Conservation (phyloP, 2,329 filamentous ascomycete species). For the Paecilomyces variotii region DNA sequence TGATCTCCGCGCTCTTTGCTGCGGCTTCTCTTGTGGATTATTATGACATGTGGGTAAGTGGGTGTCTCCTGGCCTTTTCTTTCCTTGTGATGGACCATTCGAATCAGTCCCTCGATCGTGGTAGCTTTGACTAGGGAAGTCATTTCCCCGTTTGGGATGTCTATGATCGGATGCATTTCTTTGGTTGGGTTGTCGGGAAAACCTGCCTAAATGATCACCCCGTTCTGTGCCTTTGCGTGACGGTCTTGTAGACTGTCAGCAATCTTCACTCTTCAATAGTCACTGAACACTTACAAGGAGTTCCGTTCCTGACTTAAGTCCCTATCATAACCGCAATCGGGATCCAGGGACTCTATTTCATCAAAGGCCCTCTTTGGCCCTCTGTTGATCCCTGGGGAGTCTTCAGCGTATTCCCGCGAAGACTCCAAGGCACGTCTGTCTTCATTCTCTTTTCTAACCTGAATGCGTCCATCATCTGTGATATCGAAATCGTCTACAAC, state of each 20-base stretch:
- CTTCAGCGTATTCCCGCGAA: neutral
- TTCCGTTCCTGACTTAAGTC: neutral
- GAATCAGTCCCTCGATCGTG: neutral
- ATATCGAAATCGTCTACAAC: too few species aligned
- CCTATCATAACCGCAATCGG: neutral
- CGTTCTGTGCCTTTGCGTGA: neutral
- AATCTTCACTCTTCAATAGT: neutral
- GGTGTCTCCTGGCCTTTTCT: neutral
- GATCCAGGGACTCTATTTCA: neutral
- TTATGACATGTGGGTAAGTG: neutral
- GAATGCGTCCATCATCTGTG: neutral
- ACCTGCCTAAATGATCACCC: neutral
- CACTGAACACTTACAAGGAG: neutral
- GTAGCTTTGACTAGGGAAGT: neutral
- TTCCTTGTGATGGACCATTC: neutral
- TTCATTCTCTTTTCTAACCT: neutral
- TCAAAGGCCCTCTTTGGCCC: neutral
- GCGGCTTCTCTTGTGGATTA: neutral
- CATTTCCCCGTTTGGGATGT: neutral
- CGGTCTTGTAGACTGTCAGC: neutral
- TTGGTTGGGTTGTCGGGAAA: neutral
- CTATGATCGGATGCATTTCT: neutral
- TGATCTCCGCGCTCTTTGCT: neutral
- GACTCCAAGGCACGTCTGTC: neutral
- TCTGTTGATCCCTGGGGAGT: neutral